Conservation (phyloP, 805 yeast species). For the Starmerella lactis-condensi region DNA sequence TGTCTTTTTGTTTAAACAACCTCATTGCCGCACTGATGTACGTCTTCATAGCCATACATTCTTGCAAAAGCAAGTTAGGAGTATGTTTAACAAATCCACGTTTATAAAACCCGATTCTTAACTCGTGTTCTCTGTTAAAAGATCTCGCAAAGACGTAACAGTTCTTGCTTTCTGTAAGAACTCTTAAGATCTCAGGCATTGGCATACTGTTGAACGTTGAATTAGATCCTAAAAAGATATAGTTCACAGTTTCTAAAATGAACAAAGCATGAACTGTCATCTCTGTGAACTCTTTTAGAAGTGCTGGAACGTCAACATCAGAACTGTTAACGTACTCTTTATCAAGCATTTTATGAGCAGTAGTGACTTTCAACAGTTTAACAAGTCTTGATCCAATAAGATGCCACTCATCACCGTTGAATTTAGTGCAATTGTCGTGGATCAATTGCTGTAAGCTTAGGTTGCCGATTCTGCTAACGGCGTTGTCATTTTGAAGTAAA, state of each 20-base stretch:
- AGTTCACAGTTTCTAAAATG: slow-evolving; percentile 72
- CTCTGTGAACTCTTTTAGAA: slow-evolving; percentile 58
- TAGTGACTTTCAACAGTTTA: slow-evolving; percentile 57
- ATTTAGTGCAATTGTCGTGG: slow-evolving; percentile 51
- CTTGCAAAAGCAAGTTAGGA: slow-evolving; percentile 84
- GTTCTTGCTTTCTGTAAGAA: slow-evolving; percentile 41
- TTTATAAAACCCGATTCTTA: slow-evolving; percentile 76
- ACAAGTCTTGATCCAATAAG: slow-evolving; percentile 46
- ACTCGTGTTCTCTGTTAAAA: slow-evolving; percentile 74
- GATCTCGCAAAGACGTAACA: slow-evolving; percentile 70
- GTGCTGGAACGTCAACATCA: slow-evolving; percentile 28
- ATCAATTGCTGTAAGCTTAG: slow-evolving; percentile 68
- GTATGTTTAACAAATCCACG: slow-evolving; percentile 81
- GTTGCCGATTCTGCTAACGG: slow-evolving; percentile 87
- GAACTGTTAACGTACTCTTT: slow-evolving; percentile 11
- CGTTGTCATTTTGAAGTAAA: slow-evolving; percentile 91
- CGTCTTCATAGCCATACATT: slow-evolving; percentile 75
- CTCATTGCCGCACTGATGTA: slow-evolving; percentile 64
- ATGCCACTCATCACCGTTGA: slow-evolving; percentile 55
- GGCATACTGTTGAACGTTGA: slow-evolving; percentile 54
- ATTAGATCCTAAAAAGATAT: slow-evolving; percentile 39
- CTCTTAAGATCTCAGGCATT: slow-evolving; percentile 36
- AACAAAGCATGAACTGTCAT: slow-evolving; percentile 80
- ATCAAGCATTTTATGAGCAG: slow-evolving; percentile 63
- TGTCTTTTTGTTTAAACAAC: slow-evolving; percentile 46